Conservation (phyloP, 1,139 yeast genomes). For the Taphrina deformans region DNA sequence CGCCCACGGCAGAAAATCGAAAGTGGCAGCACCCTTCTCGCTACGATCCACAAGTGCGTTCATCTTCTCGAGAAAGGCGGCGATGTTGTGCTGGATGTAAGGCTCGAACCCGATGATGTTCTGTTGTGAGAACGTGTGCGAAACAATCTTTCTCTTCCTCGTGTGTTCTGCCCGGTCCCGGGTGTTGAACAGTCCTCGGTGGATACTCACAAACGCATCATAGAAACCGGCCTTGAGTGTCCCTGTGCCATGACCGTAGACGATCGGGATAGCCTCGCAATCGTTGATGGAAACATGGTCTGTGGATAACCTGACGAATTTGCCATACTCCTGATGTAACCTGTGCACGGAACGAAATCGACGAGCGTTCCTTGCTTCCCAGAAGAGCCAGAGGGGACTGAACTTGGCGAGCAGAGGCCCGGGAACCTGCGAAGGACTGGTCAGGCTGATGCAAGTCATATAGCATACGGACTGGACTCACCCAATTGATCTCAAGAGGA, state of each 20-base stretch:
- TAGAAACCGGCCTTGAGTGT: conserved; percentile 23
- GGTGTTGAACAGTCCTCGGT: conserved; percentile 28
- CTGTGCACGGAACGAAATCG: conserved; percentile 13
- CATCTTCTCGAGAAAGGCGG: conserved; percentile 27
- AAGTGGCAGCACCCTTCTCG: background rate
- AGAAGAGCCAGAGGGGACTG: conserved; percentile 29
- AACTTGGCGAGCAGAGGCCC: conserved; percentile 47
- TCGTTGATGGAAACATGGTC: conserved; percentile 33
- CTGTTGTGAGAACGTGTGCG: conserved; percentile 23
- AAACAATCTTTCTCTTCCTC: conserved; percentile 27
- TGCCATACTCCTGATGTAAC: conserved; percentile 20
- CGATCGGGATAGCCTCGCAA: conserved; percentile 22
- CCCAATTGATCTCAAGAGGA: conserved; percentile 20
- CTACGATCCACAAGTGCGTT: conserved; percentile 1
- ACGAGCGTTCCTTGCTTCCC: conserved; percentile 15
- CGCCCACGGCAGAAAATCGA: conserved; percentile 33
- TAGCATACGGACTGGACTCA: too few species aligned
- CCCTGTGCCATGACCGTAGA: conserved; percentile 32
- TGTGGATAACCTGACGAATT: conserved; percentile 20
- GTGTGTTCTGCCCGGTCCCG: conserved; percentile 33
- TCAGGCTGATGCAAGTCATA: too few species aligned
- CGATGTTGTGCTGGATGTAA: conserved; percentile 12
- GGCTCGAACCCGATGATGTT: conserved; percentile 27
- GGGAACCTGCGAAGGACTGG: conserved; percentile 46
- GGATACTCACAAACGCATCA: conserved; percentile 30